Evolutionary conservation across 257 asterid genomes (phyloP), one percentile per base, ranked within the genome.

Genomic region (Lithospermum erythrorhizon): DNA sequence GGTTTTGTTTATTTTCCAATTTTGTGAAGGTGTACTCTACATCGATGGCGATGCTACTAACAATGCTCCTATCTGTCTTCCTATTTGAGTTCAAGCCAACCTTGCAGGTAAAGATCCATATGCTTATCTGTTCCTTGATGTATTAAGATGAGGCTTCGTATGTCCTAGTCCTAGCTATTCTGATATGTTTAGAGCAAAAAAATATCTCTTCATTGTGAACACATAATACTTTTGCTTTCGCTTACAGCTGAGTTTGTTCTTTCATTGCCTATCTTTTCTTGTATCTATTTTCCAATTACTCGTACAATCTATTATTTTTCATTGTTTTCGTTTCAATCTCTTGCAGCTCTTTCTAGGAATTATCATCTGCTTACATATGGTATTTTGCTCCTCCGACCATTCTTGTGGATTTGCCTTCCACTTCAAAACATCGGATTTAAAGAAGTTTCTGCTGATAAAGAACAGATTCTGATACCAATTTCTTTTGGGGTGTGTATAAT

Each of bases 11-110:
- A 13, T 10, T 47, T 25, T 17, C 69, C 69, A 53, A 61, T 57
- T 68, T 47, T 76, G 57, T 61, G 70, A 65, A 91, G 96, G 98
- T 91, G 30, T 91, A 91, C 64, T 86, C 98, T 29, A 87, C 98
- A 5, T 91, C 98, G 67, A 87, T 91, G 96, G 96, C 98, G 45
- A 91, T 91, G 98, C 78, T 91, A 57, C 78, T 91, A 69, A 91
- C 98, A 14, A 91, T 84, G 94, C 70, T 87, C 47, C 55, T 86
- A 45, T 91, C 98, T 15, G 90, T 77, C 61, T 77, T 79, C 79
- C 89, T 91, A 71, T 91, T 93, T 86, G 72, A 75, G 72, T 93
- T 91, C 83, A 82, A 73, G 79, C 98, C 97, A 65, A 93, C 95
- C 24, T 64, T 81, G 68, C 98, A 93, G 86, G 98, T 93, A 63